These are phyloP conservation scores for Sphaerostilbella broomeana DNA, from an alignment of 2,329 filamentous ascomycete genomes.

Conservation along the genomic window DNA sequence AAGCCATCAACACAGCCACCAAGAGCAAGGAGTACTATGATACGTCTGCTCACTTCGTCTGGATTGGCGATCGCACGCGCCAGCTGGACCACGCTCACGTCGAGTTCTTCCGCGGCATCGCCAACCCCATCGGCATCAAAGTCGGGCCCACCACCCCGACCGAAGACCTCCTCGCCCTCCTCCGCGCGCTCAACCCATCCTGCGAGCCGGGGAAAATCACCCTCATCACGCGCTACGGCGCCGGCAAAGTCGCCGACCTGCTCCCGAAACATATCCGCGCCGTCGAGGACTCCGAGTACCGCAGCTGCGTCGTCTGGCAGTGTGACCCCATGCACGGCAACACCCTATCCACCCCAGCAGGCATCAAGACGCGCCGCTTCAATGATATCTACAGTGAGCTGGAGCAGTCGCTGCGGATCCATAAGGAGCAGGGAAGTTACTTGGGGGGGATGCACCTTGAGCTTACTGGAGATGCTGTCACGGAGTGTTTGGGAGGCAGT, in stretches of 20 bases:
- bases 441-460: conserved; percentile 93
- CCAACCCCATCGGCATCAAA: conserved; percentile 95
- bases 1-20: conserved; percentile 20
- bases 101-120: conserved; percentile 93
- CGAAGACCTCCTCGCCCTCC: conserved; percentile 67
- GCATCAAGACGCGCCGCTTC: conserved; percentile 91
- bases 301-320: conserved; percentile 76
- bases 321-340: conserved; percentile 98
- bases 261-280: conserved; percentile 82
- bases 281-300: conserved; percentile 71
- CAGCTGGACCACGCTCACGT: conserved; percentile 91
- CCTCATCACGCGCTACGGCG: conserved; percentile 91
- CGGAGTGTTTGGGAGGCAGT: conserved; percentile 88
- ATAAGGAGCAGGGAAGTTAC: conserved; percentile 76
- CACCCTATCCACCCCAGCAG: conserved; percentile 60
- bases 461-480: conserved; percentile 91
- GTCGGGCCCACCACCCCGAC: conserved; percentile 80
- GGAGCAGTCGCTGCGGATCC: conserved; percentile 73
- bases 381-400: conserved; percentile 84
- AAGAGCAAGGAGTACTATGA: conserved; percentile 72
- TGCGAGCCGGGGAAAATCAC: conserved; percentile 88
- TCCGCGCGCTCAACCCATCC: conserved; percentile 78
- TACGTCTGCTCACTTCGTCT: conserved; percentile 93
- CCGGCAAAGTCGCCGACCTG: conserved; percentile 64
- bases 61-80: conserved; percentile 94